Percentiles rank a stretch among this genome's conserved stretches.
Evolutionary conservation across 441 rosid species (phyloP).

Genomic region (Melastoma candidum): DNA sequence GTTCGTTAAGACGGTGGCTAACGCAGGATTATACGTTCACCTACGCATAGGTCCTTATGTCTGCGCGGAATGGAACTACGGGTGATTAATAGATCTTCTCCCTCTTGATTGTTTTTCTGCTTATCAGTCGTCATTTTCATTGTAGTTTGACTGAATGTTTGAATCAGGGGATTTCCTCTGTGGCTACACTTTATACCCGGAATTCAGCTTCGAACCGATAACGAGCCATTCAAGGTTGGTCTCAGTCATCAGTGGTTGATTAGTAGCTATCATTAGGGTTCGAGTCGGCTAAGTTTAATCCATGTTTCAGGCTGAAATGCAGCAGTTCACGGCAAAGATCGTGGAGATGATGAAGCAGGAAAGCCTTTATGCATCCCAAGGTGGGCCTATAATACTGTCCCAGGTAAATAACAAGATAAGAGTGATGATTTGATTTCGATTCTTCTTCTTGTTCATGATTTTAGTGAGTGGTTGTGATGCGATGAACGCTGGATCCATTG

Average conservation of each 20-base stretch:
- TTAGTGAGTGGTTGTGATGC: slow-evolving; percentile 1
- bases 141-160: background rate
- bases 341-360: slow-evolving; percentile 62
- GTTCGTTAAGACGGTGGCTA: slow-evolving; percentile 51
- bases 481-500: too few species aligned
- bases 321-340: slow-evolving; percentile 54
- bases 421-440: too few species aligned
- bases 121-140: too few species aligned
- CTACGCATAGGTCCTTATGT: slow-evolving; percentile 71
- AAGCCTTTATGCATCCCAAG: slow-evolving; percentile 62
- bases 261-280: background rate
- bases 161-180: slow-evolving; percentile 57
- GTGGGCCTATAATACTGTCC: slow-evolving; percentile 70
- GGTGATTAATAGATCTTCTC: slow-evolving; percentile 22
- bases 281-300: background rate
- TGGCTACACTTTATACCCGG: slow-evolving; percentile 65
- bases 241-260: background rate
- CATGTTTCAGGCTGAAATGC: slow-evolving; percentile 50
- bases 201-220: slow-evolving; percentile 54
- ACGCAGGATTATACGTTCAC: slow-evolving; percentile 63
- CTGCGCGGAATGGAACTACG: slow-evolving; percentile 76
- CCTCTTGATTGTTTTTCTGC: too few species aligned
- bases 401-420: slow-evolving; percentile 29
- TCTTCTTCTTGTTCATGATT: background rate
- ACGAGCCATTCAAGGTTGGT: slow-evolving; percentile 53